Base-by-base conservation (phyloP, 495 filamentous ascomycete species). In the Hypoxylon crocopeplum region DNA sequence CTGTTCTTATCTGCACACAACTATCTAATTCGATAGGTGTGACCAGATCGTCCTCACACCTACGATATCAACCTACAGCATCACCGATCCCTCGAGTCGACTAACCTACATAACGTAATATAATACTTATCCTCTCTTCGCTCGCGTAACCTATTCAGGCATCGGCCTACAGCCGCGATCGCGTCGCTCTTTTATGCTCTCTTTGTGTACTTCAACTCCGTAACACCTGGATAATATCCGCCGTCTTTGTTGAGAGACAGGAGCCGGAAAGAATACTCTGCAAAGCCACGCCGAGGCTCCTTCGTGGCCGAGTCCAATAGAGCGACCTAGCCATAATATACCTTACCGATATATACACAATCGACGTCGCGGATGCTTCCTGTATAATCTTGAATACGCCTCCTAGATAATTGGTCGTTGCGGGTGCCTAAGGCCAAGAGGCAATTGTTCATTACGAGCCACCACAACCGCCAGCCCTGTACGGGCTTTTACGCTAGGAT, bases 141-240 rank as follows among this genome's bases (percentile, higher is more conserved):
- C 40, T 39, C 27, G 50, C 51, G 50, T 44, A 51, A 48, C 54
- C 20, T 53, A 39, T 58, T 46, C 41, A 21, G 24, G 6, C 22
- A 24, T 49, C 48, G 10, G 40, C 33, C 30, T 58, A 53, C 16
- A 20, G 41, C 38, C 13, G 46, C 34, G 48, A 50, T 59, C 56
- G 25, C 50, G 56, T 60, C 56, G 49, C 47, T 63, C 59, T 54
- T 63, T 63, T 58, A 42, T 30, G 41, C 33, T 29, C 40, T 56
- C 55, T 60, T 60, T 65, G 62, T 60, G 47, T 32, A 22, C 29
- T 37, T 30, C 36, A n/a, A 30, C 37, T 34, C 47, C 25, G 17
- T 36, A 33, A 24, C 15, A 39, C 36, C 24, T 53, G 30, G 20
- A 44, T 25, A n/a, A 36, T 33, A 47, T 41, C 39, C 44, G 24